Percentiles rank a stretch among this genome's conserved stretches.
Evolutionary conservation across 1,284 basidiomycete genomes (phyloP).

Genomic region (Marasmius tenuissimus): DNA sequence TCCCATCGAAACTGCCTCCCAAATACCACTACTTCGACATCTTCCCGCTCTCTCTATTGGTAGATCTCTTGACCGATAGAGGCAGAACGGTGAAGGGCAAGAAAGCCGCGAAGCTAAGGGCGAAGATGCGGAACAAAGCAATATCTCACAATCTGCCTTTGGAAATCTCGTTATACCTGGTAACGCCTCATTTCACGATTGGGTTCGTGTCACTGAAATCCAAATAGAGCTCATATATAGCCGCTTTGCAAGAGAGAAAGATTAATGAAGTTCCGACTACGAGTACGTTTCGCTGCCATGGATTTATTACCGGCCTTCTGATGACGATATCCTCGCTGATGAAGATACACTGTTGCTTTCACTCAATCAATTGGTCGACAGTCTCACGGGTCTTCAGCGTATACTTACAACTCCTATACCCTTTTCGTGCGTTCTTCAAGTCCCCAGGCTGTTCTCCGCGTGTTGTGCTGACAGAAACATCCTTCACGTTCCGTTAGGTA

Average conservation of each 20-base stretch:
- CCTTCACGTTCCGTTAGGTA: conserved; percentile 38
- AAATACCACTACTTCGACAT: conserved; percentile 63
- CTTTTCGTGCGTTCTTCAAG: conserved; percentile 53
- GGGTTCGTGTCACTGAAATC: not conserved
- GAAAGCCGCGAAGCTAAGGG: conserved; percentile 54
- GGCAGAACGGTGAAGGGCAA: conserved; percentile 56
- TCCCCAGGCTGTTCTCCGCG: not conserved
- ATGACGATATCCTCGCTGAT: not conserved
- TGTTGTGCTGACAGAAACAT: not conserved
- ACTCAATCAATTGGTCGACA: conserved; percentile 62
- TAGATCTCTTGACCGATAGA: conserved; percentile 41
- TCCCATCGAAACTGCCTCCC: conserved; percentile 62
- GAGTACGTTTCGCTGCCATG: conserved; percentile 38
- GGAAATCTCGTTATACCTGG: conserved; percentile 74
- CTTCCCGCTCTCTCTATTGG: conserved; percentile 69
- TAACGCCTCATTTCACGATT: conserved; percentile 28
- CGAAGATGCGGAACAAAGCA: conserved; percentile 43
- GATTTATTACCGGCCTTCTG: conserved; percentile 1
- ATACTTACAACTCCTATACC: conserved; percentile 82
- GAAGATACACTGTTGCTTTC: conserved; percentile 53
- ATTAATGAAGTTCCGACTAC: conserved; percentile 64
- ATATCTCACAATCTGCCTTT: conserved; percentile 70
- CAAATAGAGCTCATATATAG: conserved; percentile 62
- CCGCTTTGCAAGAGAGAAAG: conserved; percentile 60
- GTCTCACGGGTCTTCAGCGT: conserved; percentile 70